Evolutionary conservation across 371 early-diverging fungal genomes (phyloP).

Genomic region (Mortierella sp.): DNA sequence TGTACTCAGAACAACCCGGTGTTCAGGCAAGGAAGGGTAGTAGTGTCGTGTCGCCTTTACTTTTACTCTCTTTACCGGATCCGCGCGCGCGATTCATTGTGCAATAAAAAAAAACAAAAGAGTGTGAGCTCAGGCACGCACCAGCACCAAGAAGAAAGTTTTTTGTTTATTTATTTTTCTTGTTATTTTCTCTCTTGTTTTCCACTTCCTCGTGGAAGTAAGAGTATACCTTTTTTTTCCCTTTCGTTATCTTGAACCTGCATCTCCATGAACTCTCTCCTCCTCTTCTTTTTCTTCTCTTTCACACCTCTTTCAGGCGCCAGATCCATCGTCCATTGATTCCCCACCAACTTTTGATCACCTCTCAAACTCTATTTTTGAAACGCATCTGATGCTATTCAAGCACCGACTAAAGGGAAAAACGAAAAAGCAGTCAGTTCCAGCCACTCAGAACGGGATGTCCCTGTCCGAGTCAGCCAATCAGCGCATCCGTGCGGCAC

Average conservation of each 20-base stretch:
- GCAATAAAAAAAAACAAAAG: background rate
- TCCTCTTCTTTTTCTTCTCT: too few relatives aligned
- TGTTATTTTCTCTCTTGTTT: background rate
- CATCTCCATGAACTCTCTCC: background rate
- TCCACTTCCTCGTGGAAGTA: conserved; percentile 9
- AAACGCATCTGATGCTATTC: background rate
- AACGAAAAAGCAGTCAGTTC: conserved; percentile 2
- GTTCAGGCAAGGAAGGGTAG: too few relatives aligned
- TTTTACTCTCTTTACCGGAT: background rate
- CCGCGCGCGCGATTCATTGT: background rate
- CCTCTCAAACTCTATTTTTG: conserved; percentile 5
- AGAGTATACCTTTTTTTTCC: background rate
- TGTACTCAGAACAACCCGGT: too few relatives aligned
- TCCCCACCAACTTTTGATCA: conserved; percentile 1
- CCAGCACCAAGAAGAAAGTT: background rate
- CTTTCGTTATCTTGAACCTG: background rate
- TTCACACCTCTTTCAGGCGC: conserved; percentile 4
- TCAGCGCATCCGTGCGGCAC: conserved; percentile 5
- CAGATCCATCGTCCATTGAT: background rate
- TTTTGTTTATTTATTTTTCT: background rate
- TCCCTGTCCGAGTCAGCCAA: conserved; percentile 8
- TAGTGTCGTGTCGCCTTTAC: background rate
- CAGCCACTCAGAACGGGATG: background rate
- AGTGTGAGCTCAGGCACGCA: conserved; percentile 5
- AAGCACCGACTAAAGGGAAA: background rate